Percentiles rank a stretch among this genome's conserved stretches.
These are phyloP conservation scores for Skeletonema marinoi DNA, from an alignment of 108 stramenopile genomes.

Conservation along the genomic window DNA sequence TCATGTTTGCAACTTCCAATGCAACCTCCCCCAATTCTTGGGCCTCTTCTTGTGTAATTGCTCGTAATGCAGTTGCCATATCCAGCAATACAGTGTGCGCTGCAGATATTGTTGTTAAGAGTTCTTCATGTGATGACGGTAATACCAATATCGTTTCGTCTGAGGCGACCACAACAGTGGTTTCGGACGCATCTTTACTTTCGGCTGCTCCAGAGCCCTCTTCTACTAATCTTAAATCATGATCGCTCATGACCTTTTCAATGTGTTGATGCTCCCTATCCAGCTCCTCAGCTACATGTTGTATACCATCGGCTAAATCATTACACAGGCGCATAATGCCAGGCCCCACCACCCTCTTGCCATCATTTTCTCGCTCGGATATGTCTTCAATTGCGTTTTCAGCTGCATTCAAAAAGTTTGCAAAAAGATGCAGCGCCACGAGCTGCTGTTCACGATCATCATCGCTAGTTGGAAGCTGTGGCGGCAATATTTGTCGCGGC, in stretches of 20 bases:
- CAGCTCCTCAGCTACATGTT: slow-evolving; percentile 59
- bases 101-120: slow-evolving; percentile 52
- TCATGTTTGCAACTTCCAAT: slow-evolving; percentile 68
- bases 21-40: slow-evolving; percentile 87
- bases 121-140: slow-evolving; percentile 40
- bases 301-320: slow-evolving; percentile 75
- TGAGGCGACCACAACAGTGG: slow-evolving; percentile 6
- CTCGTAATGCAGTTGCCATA: slow-evolving; percentile 67
- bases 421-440: slow-evolving; percentile 32
- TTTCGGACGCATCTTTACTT: background rate
- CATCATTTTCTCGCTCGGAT: slow-evolving; percentile 21
- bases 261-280: slow-evolving; percentile 50
- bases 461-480: background rate
- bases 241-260: slow-evolving; percentile 44
- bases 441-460: slow-evolving; percentile 29
- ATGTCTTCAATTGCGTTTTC: slow-evolving; percentile 30
- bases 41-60: slow-evolving; percentile 68
- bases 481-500: background rate
- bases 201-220: background rate
- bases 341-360: slow-evolving; percentile 53
- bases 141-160: slow-evolving; percentile 5
- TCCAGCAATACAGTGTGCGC: slow-evolving; percentile 64
- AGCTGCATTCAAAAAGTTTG: slow-evolving; percentile 38
- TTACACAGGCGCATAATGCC: slow-evolving; percentile 67
- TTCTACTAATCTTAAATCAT: slow-evolving; percentile 43